Evolutionary conservation across 1,284 basidiomycete species (phyloP).

Genomic region (Cutaneotrichosporon sp.): DNA sequence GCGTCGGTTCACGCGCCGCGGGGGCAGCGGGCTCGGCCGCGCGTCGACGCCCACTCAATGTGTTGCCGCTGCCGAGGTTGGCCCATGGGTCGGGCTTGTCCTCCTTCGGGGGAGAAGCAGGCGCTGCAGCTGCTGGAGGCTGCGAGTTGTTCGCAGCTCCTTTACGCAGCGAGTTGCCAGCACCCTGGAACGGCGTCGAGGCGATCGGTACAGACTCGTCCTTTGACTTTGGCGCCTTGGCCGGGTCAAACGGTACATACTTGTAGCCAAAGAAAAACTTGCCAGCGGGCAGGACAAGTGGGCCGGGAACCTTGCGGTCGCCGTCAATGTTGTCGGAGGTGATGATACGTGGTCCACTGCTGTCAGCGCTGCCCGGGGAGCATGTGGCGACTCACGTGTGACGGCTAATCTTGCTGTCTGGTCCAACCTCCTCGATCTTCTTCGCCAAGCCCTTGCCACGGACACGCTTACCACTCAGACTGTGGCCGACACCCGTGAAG

Average conservation of each 20-base stretch:
- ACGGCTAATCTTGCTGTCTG: slow-evolving; percentile 77
- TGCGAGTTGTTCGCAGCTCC: slow-evolving; percentile 6
- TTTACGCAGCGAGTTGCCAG: slow-evolving; percentile 36
- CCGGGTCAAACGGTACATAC: slow-evolving; percentile 61
- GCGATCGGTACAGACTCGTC: slow-evolving; percentile 18
- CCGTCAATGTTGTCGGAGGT: slow-evolving; percentile 71
- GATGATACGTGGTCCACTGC: slow-evolving; percentile 75
- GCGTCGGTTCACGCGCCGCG: slow-evolving; percentile 9
- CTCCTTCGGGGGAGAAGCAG: slow-evolving; percentile 7
- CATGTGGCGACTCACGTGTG: slow-evolving; percentile 64
- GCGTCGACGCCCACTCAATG: slow-evolving; percentile 22
- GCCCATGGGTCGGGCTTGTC: slow-evolving; percentile 44
- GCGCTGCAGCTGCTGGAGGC: neutral
- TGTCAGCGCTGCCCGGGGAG: neutral
- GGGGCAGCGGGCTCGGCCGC: slow-evolving; percentile 5
- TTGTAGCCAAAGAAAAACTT: slow-evolving; percentile 92
- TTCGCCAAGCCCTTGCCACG: slow-evolving; percentile 87
- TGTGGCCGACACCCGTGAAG: slow-evolving; percentile 89
- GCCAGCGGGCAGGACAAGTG: slow-evolving; percentile 83
- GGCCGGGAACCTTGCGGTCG: slow-evolving; percentile 77
- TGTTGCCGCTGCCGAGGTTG: slow-evolving; percentile 41
- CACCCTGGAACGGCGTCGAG: slow-evolving; percentile 34
- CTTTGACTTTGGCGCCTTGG: slow-evolving; percentile 38
- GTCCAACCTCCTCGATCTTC: slow-evolving; percentile 70
- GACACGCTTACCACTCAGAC: slow-evolving; percentile 76